phyloP scores from a whole-genome alignment of 2,329 filamentous ascomycete species.

The Monosporascus sp. region DNA sequence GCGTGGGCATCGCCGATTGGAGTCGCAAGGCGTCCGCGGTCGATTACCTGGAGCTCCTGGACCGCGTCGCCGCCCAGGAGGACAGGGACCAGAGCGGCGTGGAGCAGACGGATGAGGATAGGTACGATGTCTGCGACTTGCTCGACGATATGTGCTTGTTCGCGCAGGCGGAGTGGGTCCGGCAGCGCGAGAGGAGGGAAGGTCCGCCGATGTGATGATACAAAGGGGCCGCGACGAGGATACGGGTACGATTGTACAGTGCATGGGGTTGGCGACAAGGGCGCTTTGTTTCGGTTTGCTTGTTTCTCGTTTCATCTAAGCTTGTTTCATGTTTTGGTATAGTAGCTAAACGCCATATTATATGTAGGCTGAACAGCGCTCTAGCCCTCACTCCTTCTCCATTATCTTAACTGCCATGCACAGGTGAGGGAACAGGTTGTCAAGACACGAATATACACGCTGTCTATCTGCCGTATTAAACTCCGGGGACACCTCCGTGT shows the following conservation, averaged over 20 bases:
- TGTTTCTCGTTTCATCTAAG: background rate
- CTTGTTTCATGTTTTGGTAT: background rate
- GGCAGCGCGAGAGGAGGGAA: constrained; percentile 7
- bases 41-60: constrained; percentile 20
- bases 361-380: background rate
- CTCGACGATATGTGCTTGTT: constrained; percentile 29
- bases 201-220: constrained; percentile 13
- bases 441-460: no score
- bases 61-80: constrained; percentile 23
- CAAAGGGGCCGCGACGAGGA: no score
- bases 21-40: constrained; percentile 5
- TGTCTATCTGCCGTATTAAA: no score
- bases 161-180: constrained; percentile 24
- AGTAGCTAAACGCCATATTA: background rate
- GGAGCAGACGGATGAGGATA: constrained; percentile 2
- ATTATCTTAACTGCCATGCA: no score
- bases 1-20: constrained; percentile 22
- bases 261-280: background rate
- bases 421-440: no score
- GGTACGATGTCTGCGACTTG: constrained; percentile 32
- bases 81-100: constrained; percentile 16
- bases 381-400: no score
- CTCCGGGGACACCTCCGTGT: no score
- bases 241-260: no score
- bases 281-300: background rate